These are phyloP conservation scores for Capronia americana DNA, from an alignment of 2,329 filamentous ascomycete species.

Conservation along the genomic window DNA sequence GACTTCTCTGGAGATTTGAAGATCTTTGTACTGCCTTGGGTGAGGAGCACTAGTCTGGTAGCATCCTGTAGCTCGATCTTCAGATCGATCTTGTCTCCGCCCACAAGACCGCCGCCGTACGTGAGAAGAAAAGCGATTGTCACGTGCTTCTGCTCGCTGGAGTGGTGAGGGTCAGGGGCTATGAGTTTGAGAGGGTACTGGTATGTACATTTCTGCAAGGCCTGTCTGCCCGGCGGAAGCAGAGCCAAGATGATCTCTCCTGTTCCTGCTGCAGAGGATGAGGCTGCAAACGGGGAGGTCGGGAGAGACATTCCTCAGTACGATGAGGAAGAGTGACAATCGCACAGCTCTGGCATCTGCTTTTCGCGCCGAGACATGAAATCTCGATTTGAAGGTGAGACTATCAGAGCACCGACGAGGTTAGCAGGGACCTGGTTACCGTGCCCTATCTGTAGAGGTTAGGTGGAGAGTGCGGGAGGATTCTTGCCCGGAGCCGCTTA, in stretches of 20 bases:
- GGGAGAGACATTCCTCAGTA: conserved; percentile 34
- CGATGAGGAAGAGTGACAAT: conserved; percentile 4
- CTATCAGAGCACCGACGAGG: too few relatives aligned
- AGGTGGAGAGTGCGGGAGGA: background rate
- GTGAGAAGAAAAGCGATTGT: conserved; percentile 80
- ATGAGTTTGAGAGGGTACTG: conserved; percentile 96
- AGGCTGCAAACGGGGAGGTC: conserved; percentile 76
- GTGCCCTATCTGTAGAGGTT: background rate
- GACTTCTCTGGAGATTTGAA: conserved; percentile 73
- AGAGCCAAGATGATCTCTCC: conserved; percentile 77
- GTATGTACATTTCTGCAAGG: conserved; percentile 77
- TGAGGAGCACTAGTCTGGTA: conserved; percentile 69
- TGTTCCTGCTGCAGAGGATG: conserved; percentile 75
- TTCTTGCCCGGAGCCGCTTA: background rate
- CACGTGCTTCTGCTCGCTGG: conserved; percentile 56
- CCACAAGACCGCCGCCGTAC: conserved; percentile 91
- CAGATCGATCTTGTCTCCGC: conserved; percentile 81
- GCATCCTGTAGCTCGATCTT: conserved; percentile 67
- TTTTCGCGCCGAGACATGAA: background rate
- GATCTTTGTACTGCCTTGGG: conserved; percentile 88
- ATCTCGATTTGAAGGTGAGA: too few relatives aligned
- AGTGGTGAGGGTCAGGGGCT: conserved; percentile 71
- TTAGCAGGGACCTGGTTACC: background rate
- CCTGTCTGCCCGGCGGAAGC: conserved; percentile 73
- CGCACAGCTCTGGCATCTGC: background rate